A percentile compares a stretch with the other conserved stretches of the same genome.
phyloP scores from a whole-genome alignment of 2,329 filamentous ascomycete species.

The Microdochium nivale region DNA sequence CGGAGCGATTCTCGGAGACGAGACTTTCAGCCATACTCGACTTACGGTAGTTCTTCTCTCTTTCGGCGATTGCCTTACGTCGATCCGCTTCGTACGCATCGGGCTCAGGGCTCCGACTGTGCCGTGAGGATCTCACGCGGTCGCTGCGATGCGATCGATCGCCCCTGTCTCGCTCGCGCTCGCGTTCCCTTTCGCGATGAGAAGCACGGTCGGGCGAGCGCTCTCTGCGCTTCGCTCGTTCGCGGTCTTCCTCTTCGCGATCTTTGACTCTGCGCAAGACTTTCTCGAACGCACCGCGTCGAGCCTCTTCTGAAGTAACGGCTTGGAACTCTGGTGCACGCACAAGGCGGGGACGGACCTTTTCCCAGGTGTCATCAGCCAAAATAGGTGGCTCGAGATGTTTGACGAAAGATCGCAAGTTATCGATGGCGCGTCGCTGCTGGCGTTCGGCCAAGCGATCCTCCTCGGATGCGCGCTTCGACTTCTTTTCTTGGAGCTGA shows the following conservation, averaged over 20 bases:
- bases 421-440: conserved; percentile 76
- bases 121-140: conserved; percentile 46
- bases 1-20: conserved; percentile 41
- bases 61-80: conserved; percentile 84
- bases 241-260: conserved; percentile 78
- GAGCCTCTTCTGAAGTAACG: conserved; percentile 73
- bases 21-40: conserved; percentile 58
- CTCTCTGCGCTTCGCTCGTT: conserved; percentile 50
- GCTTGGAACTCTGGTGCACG: conserved; percentile 78
- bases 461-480: conserved; percentile 67
- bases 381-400: conserved; percentile 79
- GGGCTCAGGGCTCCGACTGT: conserved; percentile 81
- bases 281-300: conserved; percentile 83
- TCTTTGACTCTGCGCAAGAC: conserved; percentile 84
- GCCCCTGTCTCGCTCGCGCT: conserved; percentile 35
- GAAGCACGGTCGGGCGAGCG: conserved; percentile 43
- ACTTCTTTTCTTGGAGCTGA: conserved; percentile 75
- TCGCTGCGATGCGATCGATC: conserved; percentile 54
- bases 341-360: conserved; percentile 70
- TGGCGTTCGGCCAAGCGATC: conserved; percentile 79
- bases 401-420: conserved; percentile 78
- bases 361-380: conserved; percentile 77
- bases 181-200: conserved; percentile 37
- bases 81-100: conserved; percentile 95
- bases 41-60: conserved; percentile 89